A percentile compares a stretch with the other conserved stretches of the same genome.
Evolutionary conservation across 345 rosid genomes (phyloP).

Genomic region (Linum trigynum): DNA sequence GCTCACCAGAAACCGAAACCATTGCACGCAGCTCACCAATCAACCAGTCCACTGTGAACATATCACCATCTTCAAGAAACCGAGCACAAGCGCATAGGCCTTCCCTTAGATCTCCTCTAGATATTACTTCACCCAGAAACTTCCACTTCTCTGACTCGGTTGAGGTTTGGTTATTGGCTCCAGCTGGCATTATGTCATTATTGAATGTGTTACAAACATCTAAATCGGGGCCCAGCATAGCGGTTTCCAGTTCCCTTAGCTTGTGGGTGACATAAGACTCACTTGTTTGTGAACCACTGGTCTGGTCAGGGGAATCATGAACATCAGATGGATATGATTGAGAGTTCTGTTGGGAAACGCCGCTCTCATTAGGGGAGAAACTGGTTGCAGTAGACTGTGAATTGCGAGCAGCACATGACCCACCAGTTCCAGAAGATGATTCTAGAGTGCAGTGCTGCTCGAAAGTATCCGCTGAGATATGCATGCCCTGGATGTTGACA

Average conservation of each 20-base stretch:
- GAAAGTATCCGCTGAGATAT: conserved; percentile 32
- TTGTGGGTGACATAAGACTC: conserved; percentile 49
- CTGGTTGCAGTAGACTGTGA: conserved; percentile 47
- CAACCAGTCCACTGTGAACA: conserved; percentile 43
- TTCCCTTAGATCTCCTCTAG: conserved; percentile 67
- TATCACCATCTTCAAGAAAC: conserved; percentile 51
- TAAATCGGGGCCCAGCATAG: conserved; percentile 56
- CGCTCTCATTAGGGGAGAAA: conserved; percentile 49
- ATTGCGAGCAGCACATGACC: conserved; percentile 21
- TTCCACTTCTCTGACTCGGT: conserved; percentile 33
- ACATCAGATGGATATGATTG: conserved; percentile 30
- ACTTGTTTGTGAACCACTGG: conserved; percentile 41
- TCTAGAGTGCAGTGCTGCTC: conserved; percentile 48
- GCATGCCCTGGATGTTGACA: conserved; percentile 30
- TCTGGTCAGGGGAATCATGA: conserved; percentile 43
- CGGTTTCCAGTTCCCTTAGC: conserved; percentile 65
- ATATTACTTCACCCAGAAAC: conserved; percentile 40
- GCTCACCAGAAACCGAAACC: conserved; percentile 94
- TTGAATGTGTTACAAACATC: conserved; percentile 23
- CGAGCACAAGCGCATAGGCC: conserved; percentile 68
- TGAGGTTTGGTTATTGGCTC: conserved; percentile 16
- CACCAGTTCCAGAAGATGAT: conserved; percentile 42
- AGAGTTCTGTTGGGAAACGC: conserved; percentile 33
- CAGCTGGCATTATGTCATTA: conserved; percentile 7
- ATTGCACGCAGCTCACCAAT: conserved; percentile 48